Evolutionary conservation across 2,329 filamentous ascomycete species (phyloP), one percentile per base, ranked within the genome.

Genomic region (Nigrospora osmanthi): DNA sequence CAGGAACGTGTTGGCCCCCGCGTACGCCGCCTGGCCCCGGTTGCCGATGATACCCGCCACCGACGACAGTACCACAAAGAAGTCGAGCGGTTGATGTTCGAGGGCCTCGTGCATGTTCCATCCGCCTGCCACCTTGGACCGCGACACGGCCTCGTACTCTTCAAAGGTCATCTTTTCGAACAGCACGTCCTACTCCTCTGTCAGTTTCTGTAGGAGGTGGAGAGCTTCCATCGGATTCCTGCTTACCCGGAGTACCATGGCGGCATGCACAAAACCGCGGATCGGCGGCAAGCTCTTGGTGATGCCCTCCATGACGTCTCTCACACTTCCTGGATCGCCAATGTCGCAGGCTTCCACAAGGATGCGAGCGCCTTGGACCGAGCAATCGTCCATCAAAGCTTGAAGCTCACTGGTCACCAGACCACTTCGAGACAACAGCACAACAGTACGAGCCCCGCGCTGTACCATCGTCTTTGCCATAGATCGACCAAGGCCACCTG

Each of bases 91-190:
- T 0, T 58, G 50, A 19, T 57, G 51, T 15, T 57, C 49, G 2
- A 75, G 62, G 2, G 66, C 65, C 12, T 68, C 59, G 54, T 79
- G 73, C 38, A 78, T 64, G 54, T 80, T 79, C 68, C 70, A 73
- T 2, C 70, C 71, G 7, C 73, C 75, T 6, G 68, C 59, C 0
- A 75, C 69, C 54, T 79, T 80, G 49, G 72, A 70, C 36, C 67
- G 61, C 34, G 75, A 65, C 32, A 75, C 71, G 3, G 62, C 58
- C 11, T 59, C 62, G 51, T 71, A 80, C 28, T 77, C 66, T 1
- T 65, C 57, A 48, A 65, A 67, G 0, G 63, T 65, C 74, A 80
- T 78, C 42, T 74, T 73, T 52, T 76, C 72, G 38, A 71, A 75
- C 0, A 76, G 58, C 4, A 72, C 65, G 44, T 76, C 73, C 58